Evolutionary conservation across 352 stramenopile species (phyloP), one percentile per base, ranked within the genome.

Genomic region (Poterioochromonas sp.): DNA sequence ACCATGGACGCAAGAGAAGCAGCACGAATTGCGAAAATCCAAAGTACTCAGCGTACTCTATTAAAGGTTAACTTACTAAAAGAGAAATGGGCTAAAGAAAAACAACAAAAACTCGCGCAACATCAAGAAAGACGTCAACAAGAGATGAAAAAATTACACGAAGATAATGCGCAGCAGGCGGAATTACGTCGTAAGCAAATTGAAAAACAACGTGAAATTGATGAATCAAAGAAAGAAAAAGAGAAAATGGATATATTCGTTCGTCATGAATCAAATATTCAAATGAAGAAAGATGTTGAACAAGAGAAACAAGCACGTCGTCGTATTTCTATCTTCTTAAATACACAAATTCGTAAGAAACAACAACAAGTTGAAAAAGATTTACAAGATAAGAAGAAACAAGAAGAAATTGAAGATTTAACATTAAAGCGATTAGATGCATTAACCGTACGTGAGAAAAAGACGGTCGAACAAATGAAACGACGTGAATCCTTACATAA

Each of bases 71-170:
- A 5, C 26, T 18, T 37, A 39, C 34, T 73, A 3, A 73, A 73
- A 29, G 22, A 47, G 32, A 73, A 73, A 73, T 73, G 63, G 63
- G 63, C 63, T 26, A 40, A 73, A 73, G 63, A 73, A 44, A 73
- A 49, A 47, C 2, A 73, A 29, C 29, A 29, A 40, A 73, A 47
- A 49, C 5, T 29, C 2, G 18, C 8, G 2, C 40, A 41, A 41
- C 63, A 73, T 40, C 29, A 73, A 73, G 32, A 40, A 49, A 8
- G n/a, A 12, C 63, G 63, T 51, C 11, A 15, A 43, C 5, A 51
- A 49, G 35, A 73, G 40, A 12, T 47, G 15, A 15, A 47, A 26
- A 12, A 20, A 32, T 47, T 47, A 32, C 63, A 73, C 8, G 37
- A 73, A 20, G 29, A 47, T 29, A 47, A 15, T 34, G 18, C 5